phyloP scores from a whole-genome alignment of 2,329 filamentous ascomycete genomes.

The Colletotrichum sp. region DNA sequence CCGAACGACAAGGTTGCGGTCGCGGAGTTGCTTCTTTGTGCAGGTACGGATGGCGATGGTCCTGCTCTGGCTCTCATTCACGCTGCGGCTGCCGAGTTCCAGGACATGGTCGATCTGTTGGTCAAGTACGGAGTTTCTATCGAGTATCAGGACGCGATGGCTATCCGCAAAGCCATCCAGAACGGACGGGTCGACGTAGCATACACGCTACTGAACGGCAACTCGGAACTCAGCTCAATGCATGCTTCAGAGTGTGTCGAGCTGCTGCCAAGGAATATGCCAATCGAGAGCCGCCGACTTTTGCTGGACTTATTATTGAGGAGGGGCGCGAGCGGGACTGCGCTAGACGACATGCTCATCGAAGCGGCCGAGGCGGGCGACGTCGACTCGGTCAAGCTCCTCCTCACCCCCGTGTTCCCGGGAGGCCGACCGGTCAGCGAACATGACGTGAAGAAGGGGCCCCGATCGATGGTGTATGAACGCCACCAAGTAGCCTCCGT shows the following conservation, averaged over 20 bases:
- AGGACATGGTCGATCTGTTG: conserved; percentile 61
- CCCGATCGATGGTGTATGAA: conserved; percentile 37
- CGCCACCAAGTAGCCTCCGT: conserved; percentile 57
- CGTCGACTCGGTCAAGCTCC: conserved; percentile 49
- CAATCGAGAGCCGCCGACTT: conserved; percentile 48
- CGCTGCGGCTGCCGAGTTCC: conserved; percentile 54
- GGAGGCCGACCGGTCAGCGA: conserved; percentile 29
- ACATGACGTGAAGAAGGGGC: conserved; percentile 17
- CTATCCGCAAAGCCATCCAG: conserved; percentile 54
- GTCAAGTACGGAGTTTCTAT: conserved; percentile 59
- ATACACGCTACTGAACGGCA: conserved; percentile 50
- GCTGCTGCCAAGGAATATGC: conserved; percentile 51
- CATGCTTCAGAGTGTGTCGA: conserved; percentile 57
- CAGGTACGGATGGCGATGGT: conserved; percentile 58
- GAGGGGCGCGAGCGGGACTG: conserved; percentile 53
- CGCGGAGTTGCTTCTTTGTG: conserved; percentile 62
- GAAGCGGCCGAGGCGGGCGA: conserved; percentile 55
- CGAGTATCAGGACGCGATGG: conserved; percentile 56
- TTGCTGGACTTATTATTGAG: conserved; percentile 52
- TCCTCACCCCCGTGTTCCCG: conserved; percentile 54
- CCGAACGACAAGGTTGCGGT: conserved; percentile 56
- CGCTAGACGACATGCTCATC: conserved; percentile 55
- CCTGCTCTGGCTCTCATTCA: conserved; percentile 53
- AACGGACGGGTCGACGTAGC: conserved; percentile 52
- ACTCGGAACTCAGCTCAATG: conserved; percentile 45